Evolutionary conservation across 352 stramenopile species (phyloP), one percentile per base, ranked within the genome.

Genomic region (Hyaloperonospora arabidopsidis): DNA sequence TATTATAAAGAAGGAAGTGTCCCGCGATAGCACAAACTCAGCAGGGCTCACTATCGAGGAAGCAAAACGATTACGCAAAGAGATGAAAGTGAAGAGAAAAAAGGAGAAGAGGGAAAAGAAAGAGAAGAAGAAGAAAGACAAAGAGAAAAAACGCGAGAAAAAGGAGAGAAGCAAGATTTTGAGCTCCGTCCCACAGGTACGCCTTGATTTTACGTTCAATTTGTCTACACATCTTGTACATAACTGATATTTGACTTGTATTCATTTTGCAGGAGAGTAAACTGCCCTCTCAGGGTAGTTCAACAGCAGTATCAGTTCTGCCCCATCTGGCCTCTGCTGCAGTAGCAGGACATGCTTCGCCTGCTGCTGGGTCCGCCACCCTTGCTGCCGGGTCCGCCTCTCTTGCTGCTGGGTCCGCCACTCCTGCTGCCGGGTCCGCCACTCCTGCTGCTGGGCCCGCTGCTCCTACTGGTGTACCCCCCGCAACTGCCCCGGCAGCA

Each of bases 51-150:
- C 46, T 40, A 51, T 49, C 28, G 65, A 72, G 28, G 56, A 72
- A 40, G 45, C 54, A 21, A 72, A 72, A 54, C 52, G 43, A 34
- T 25, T 72, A 14, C 61, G 61, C 14, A 85, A 73, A 28, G 60
- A 75, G 25, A 74, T 76, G 51, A 84, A 81, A 23, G 66, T 84
- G 48, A 76, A 84, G 15, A 72, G 73, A 11, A 74, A 82, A 44
- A 76, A 86, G 22, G 81, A 83, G 41, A 83, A 90, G 34, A 73
- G 81, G 49, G 74, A 83, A 39, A 77, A 91, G 29, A 74, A 89
- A 25, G 77, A 88, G 39, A 81, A 89, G 44, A 83, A 84, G 52
- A 74, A 81, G 67, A 86, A 61, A 45, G 67, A 85, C 35, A 72
- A 86, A 50, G 62, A 75, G n/a, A 74, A 66, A 76, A 63, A 65